Evolutionary conservation across 2,329 filamentous ascomycete genomes (phyloP), one percentile per base, ranked within the genome.

Genomic region (Chrysoporthe cubensis): DNA sequence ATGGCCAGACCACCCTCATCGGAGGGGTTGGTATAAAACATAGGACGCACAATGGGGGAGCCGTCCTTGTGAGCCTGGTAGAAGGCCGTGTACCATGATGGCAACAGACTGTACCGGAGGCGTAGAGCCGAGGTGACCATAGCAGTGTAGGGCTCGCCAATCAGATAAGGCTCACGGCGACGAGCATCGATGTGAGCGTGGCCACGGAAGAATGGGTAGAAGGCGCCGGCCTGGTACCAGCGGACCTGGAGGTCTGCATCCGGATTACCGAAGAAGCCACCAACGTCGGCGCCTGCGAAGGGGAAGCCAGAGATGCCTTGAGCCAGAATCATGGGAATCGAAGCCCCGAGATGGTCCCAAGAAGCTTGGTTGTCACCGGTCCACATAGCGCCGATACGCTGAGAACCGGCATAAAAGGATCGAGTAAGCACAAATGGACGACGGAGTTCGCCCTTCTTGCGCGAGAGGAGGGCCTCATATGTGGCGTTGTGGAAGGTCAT

Each of bases 121-220:
- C 94, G 91, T 54, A 99, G 84, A 1, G 96, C 94, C 69, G 95
- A 88, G 0, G 93, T 93, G 75, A 97, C 92, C 77, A 97, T 96
- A 64, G 87, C 85, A 3, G 89, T 92, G 80, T 97, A 94, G 0
- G 94, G 94, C 70, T 96, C 91, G 13, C 92, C 91, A 13, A 90
- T 85, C 67, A 98, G 84, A 77, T 98, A 99, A 3, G 96, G 96
- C 81, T 99, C 96, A 64, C 96, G 91, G 37, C 96, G 91, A 58
- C 96, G 93, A 50, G 96, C 92, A 76, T 99, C 96, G 69, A 98
- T 98, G 79, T 99, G 96, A 7, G 96, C 96, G 77, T 99, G 96
- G 1, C 89, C 96, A 70, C 96, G 92, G 91, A 98, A 97, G 84
- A 98, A 99, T 8, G 96, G 96, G 78, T 98, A 98, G 84, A 97